A percentile compares a stretch with the other conserved stretches of the same genome.
Evolutionary conservation across 2,329 filamentous ascomycete species (phyloP).

Genomic region (Teratosphaeriaceae sp.): DNA sequence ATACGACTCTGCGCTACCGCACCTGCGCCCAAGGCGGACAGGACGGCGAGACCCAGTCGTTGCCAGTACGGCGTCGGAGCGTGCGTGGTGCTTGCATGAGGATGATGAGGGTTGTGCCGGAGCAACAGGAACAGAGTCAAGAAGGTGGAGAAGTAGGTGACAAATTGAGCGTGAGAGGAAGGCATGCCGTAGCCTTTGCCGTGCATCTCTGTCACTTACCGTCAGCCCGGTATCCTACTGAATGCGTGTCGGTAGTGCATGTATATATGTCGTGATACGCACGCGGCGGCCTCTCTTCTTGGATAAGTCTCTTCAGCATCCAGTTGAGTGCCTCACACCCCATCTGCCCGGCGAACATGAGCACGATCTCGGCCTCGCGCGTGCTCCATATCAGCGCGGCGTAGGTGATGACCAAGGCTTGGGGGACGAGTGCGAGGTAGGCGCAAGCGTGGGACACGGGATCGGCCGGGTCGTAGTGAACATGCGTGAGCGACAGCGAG

Average conservation of each 20-base stretch:
- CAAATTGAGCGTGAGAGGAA: constrained; percentile 89
- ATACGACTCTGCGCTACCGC: constrained; percentile 71
- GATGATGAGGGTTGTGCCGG: constrained; percentile 57
- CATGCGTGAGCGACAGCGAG: constrained; percentile 89
- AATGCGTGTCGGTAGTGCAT: background rate
- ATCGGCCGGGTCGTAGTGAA: constrained; percentile 92
- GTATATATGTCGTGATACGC: constrained; percentile 33
- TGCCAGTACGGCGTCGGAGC: constrained; percentile 56
- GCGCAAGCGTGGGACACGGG: constrained; percentile 80
- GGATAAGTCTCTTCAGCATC: constrained; percentile 79
- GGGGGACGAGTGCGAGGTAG: constrained; percentile 88
- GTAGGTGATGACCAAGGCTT: constrained; percentile 85
- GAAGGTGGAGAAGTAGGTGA: constrained; percentile 83
- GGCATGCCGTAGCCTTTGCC: constrained; percentile 98
- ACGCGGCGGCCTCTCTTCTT: constrained; percentile 80
- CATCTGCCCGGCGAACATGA: constrained; percentile 90
- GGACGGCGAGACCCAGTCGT: constrained; percentile 47
- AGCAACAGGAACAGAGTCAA: constrained; percentile 77
- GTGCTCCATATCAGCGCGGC: constrained; percentile 84
- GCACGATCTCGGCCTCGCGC: constrained; percentile 77
- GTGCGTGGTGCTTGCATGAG: constrained; percentile 38
- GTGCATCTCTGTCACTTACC: constrained; percentile 52
- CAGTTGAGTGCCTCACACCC: constrained; percentile 90
- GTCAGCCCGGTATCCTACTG: background rate
- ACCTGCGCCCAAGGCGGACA: constrained; percentile 35